These are phyloP conservation scores for Artomyces pyxidatus DNA, from an alignment of 768 basidiomycete species.

Conservation along the genomic window DNA sequence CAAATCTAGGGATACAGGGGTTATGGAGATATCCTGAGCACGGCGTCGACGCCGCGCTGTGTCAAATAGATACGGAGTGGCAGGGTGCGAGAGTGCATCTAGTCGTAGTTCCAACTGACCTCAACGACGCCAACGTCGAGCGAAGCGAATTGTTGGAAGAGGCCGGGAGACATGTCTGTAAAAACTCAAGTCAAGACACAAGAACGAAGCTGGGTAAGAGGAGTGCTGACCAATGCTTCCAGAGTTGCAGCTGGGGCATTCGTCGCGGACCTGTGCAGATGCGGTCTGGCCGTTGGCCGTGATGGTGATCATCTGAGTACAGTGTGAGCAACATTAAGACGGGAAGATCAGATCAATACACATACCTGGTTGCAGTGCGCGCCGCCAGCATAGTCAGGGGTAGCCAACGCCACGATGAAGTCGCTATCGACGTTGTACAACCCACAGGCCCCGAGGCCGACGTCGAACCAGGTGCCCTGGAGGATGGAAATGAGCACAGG, in stretches of 20 bases:
- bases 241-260: slow-evolving; percentile 46
- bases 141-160: slow-evolving; percentile 45
- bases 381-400: slow-evolving; percentile 43
- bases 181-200: too few species aligned
- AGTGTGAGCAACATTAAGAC: background rate
- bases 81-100: too few species aligned
- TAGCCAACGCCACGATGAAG: slow-evolving; percentile 55
- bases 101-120: slow-evolving; percentile 38
- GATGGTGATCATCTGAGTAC: slow-evolving; percentile 39
- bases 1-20: too few species aligned
- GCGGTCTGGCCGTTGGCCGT: slow-evolving; percentile 41
- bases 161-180: slow-evolving; percentile 57
- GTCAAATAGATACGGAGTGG: too few species aligned
- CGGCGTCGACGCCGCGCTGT: too few species aligned
- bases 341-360: background rate
- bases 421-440: slow-evolving; percentile 37
- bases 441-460: slow-evolving; percentile 60
- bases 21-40: too few species aligned
- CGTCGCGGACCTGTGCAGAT: slow-evolving; percentile 46
- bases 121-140: slow-evolving; percentile 42
- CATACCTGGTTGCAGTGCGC: slow-evolving; percentile 54
- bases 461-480: slow-evolving; percentile 64
- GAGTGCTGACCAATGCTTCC: slow-evolving; percentile 46
- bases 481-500: background rate
- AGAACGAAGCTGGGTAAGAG: background rate